Conservation (phyloP, 2,329 filamentous ascomycete species). For the Talaromyces sp. region DNA sequence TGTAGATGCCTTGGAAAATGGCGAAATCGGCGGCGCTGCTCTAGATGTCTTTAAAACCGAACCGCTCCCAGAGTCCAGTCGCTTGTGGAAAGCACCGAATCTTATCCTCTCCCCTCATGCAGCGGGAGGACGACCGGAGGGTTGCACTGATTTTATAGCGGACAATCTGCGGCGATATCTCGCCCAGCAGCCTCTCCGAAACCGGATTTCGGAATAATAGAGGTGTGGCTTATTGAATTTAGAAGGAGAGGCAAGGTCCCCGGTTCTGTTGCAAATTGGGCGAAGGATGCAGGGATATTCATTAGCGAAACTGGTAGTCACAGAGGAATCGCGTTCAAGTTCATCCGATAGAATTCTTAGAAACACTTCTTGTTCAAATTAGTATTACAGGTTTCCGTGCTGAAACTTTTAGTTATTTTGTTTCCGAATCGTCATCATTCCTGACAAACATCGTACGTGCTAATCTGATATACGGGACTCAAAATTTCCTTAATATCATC, state of each 20-base stretch:
- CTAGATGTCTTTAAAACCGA: conserved; percentile 78
- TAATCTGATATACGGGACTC: no score
- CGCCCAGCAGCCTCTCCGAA: conserved; percentile 58
- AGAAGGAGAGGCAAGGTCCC: background rate
- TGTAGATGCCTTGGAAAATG: conserved; percentile 56
- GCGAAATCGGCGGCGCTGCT: conserved; percentile 62
- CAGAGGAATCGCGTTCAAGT: background rate
- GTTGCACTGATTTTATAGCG: conserved; percentile 57
- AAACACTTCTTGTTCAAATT: background rate
- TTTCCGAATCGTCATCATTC: no score
- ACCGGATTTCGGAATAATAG: conserved; percentile 40
- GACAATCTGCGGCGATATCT: conserved; percentile 60
- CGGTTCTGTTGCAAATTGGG: background rate
- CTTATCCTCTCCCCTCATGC: conserved; percentile 34
- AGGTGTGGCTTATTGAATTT: background rate
- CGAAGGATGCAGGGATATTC: background rate
- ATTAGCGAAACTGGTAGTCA: background rate
- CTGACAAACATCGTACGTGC: no score
- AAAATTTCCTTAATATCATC: no score
- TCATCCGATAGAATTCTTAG: background rate
- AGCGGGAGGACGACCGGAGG: conserved; percentile 52
- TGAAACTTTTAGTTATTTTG: no score
- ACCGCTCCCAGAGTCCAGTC: conserved; percentile 64
- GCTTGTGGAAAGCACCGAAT: conserved; percentile 68
- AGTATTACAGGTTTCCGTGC: background rate